Evolutionary conservation across 192 early-diverging fungal genomes (phyloP), one percentile per base, ranked within the genome.

Genomic region (Coemansia sp.): DNA sequence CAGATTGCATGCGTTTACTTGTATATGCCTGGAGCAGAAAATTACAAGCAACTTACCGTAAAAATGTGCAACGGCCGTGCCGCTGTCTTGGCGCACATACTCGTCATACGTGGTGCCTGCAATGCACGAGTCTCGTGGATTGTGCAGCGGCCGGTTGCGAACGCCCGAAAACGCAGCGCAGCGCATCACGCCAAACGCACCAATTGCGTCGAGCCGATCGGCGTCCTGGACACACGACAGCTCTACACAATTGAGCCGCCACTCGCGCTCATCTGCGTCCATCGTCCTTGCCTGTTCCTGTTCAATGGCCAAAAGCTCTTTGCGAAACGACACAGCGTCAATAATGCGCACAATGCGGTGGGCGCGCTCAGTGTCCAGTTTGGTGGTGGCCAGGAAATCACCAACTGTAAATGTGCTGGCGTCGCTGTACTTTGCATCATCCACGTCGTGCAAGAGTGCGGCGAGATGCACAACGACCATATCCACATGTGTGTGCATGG

Each of bases 141-240:
- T 81, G 61, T 84, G 85, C 1, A 90, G 61, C 2, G 87, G 56
- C 10, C 84, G 80, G 59, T 85, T 84, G 47, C 85, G 85, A n/a
- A 83, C 86, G 18, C 86, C 88, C 45, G 83, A 86, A 57, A 84
- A 90, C 9, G 88, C 87, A 24, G 86, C 87, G 55, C 88, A 90
- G 11, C 88, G 72, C 39, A 88, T 74, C n/a, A 90, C 81, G 12
- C 88, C 88, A 82, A 90, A 90, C 8, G 88, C 88, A 3, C 88
- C 88, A 50, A 90, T 88, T 4, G 88, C 87, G 63, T 90, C 88
- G 55, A 90, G 58, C 29, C 88, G 85, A 58, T 90, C 88, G 3
- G 88, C 88, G 63, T 90, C 88, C 71, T 90, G 88, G 14, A 90
- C 88, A 65, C 84, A 83, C 39, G 86, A 84, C 50, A 88, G 64